These are phyloP conservation scores for Acmispon strigosus DNA, from an alignment of 306 rosid species.

Conservation along the genomic window DNA sequence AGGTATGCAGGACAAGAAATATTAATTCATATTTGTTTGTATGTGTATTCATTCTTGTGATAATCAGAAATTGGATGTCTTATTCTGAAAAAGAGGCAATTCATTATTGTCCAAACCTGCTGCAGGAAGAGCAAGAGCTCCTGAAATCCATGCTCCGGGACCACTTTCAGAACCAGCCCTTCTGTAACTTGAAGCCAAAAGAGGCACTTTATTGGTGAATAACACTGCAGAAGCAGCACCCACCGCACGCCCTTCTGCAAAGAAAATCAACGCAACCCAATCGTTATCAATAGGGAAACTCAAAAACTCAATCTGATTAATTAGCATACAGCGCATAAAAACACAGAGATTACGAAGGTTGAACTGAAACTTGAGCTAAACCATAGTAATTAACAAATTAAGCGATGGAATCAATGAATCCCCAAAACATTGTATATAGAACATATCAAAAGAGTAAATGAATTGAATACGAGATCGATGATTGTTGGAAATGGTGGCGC, in stretches of 20 bases:
- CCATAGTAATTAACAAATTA: too few species aligned
- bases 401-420: too few species aligned
- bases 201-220: constrained; percentile 32
- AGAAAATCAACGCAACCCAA: not conserved
- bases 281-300: not conserved
- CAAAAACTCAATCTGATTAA: not conserved
- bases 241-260: constrained; percentile 56
- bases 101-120: constrained; percentile 41
- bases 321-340: not conserved
- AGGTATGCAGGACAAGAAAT: not conserved
- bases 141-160: constrained; percentile 55
- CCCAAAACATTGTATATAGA: too few species aligned
- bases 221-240: constrained; percentile 56
- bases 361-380: too few species aligned
- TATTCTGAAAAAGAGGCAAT: too few species aligned
- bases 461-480: not conserved
- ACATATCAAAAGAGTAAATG: not conserved
- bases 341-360: too few species aligned
- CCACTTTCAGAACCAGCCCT: constrained; percentile 42
- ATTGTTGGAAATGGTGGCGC: not conserved
- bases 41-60: too few species aligned
- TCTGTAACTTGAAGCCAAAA: constrained; percentile 33
- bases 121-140: constrained; percentile 60
- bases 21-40: not conserved
- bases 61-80: too few species aligned